These are phyloP conservation scores for Rehmannia glutinosa DNA, from an alignment of 257 asterid species.

Conservation along the genomic window DNA sequence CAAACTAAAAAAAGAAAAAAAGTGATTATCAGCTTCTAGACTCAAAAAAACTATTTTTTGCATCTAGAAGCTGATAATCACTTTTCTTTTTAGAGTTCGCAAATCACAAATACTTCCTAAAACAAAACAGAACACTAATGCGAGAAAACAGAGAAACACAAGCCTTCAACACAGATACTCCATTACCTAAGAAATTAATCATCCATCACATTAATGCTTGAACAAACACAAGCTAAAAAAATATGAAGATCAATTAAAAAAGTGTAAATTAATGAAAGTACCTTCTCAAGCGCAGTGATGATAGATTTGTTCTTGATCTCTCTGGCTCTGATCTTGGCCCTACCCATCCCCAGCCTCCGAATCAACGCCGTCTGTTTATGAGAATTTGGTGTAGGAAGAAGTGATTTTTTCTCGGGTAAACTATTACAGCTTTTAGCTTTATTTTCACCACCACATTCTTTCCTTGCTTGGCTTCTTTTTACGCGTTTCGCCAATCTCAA, in stretches of 20 bases:
- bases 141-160: too few species aligned
- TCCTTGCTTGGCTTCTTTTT: conserved; percentile 24
- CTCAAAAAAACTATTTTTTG: too few species aligned
- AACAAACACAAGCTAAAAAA: not conserved
- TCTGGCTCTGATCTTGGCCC: conserved; percentile 44
- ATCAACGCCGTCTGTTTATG: conserved; percentile 35
- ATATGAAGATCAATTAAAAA: not conserved
- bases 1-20: too few species aligned
- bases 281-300: conserved; percentile 59
- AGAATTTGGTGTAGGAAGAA: conserved; percentile 38
- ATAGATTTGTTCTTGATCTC: conserved; percentile 59
- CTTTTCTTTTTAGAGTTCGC: too few species aligned
- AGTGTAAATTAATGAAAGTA: not conserved
- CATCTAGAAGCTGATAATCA: too few species aligned
- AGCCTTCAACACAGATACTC: too few species aligned
- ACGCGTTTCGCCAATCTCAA: conserved; percentile 45
- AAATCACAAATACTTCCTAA: too few species aligned
- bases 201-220: not conserved
- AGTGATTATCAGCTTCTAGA: too few species aligned
- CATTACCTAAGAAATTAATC: not conserved
- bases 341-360: conserved; percentile 49
- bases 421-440: not conserved
- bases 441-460: not conserved
- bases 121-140: too few species aligned
- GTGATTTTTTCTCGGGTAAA: conserved; percentile 51